Evolutionary conservation across 345 rosid genomes (phyloP).

Genomic region (Brassica rapa): DNA sequence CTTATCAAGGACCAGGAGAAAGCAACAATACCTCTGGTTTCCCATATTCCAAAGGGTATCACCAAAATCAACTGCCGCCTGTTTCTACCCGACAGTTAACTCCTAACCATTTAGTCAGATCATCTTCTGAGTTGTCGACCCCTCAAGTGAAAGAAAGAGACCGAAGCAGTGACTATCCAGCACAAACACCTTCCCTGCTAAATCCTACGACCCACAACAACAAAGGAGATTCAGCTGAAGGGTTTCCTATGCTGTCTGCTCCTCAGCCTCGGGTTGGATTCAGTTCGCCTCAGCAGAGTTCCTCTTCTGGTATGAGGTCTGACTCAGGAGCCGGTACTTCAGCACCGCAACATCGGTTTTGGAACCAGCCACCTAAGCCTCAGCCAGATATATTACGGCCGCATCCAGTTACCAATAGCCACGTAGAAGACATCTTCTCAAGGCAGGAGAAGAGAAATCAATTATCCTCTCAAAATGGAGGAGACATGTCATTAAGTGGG

Average conservation of each 20-base stretch:
- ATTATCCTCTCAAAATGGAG: conserved; percentile 44
- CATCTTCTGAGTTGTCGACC: conserved; percentile 45
- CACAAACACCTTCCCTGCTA: conserved; percentile 43
- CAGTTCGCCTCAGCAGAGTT: conserved; percentile 46
- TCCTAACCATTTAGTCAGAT: conserved; percentile 37
- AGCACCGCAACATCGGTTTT: conserved; percentile 44
- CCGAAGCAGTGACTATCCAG: conserved; percentile 50
- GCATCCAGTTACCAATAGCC: conserved; percentile 41
- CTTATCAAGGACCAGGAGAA: conserved; percentile 54
- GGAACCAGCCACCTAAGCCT: conserved; percentile 45
- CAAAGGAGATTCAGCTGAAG: conserved; percentile 45
- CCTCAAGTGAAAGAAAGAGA: conserved; percentile 44
- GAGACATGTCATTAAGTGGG: conserved; percentile 43
- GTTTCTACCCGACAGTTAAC: conserved; percentile 44
- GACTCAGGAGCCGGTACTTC: conserved; percentile 48
- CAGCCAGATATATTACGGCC: conserved; percentile 42
- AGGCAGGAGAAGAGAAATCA: conserved; percentile 44
- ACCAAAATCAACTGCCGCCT: conserved; percentile 46
- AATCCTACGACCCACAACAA: conserved; percentile 36
- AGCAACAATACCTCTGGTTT: conserved; percentile 45
- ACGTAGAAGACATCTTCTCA: conserved; percentile 47
- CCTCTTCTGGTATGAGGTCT: conserved; percentile 43
- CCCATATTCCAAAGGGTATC: conserved; percentile 51
- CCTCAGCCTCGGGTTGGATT: conserved; percentile 44
- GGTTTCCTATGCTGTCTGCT: conserved; percentile 48